These are phyloP conservation scores for Annulohypoxylon truncatum DNA, from an alignment of 2,329 filamentous ascomycete species.

Conservation along the genomic window DNA sequence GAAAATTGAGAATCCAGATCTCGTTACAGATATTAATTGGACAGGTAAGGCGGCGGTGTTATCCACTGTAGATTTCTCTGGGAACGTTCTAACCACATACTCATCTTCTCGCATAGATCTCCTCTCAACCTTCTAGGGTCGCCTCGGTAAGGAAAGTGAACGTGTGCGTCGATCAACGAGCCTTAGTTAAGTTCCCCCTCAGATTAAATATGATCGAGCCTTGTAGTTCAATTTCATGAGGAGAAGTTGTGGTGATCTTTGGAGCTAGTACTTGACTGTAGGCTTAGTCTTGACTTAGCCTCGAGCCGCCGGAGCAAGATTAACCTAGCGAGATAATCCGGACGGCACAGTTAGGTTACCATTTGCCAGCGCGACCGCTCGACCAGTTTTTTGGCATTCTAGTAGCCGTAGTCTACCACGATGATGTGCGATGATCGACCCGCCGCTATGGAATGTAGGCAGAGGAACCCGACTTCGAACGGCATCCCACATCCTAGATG, in stretches of 20 bases:
- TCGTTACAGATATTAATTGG: slow-evolving; percentile 4
- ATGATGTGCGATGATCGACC: slow-evolving; percentile 21
- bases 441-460: slow-evolving; percentile 21
- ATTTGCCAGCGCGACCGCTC: slow-evolving; percentile 23
- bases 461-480: slow-evolving; percentile 14
- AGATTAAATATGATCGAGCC: not conserved
- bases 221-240: not conserved
- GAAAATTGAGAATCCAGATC: not conserved
- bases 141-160: not conserved
- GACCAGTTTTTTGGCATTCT: slow-evolving; percentile 22
- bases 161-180: slow-evolving; percentile 2
- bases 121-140: slow-evolving; percentile 8
- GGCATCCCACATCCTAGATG: slow-evolving; percentile 23
- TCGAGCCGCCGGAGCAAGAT: slow-evolving; percentile 13
- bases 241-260: slow-evolving; percentile 9
- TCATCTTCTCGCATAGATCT: slow-evolving; percentile 11
- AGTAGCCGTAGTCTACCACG: slow-evolving; percentile 12
- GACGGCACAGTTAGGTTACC: slow-evolving; percentile 14
- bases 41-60: not conserved
- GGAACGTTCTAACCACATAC: slow-evolving; percentile 11
- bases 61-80: slow-evolving; percentile 4
- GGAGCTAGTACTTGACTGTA: slow-evolving; percentile 10
- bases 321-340: slow-evolving; percentile 29
- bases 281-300: slow-evolving; percentile 17
- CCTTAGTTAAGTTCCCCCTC: not conserved